A percentile compares a stretch with the other conserved stretches of the same genome.
Conservation (phyloP, 768 basidiomycete genomes). For the Russula virescens region DNA sequence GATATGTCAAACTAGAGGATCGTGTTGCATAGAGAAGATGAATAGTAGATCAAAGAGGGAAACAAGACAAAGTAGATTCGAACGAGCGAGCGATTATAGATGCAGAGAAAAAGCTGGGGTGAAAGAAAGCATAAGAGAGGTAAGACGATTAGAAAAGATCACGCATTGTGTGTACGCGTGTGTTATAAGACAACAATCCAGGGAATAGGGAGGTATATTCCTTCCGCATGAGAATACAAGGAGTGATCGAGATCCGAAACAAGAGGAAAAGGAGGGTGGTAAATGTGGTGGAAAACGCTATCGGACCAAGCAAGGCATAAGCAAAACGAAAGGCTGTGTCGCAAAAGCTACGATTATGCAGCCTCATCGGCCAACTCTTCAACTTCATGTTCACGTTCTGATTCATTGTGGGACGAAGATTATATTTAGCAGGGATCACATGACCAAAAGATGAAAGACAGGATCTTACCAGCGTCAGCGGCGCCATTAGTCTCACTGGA, state of each 20-base stretch:
- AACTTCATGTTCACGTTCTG: not conserved
- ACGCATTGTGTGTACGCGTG: not conserved
- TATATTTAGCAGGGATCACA: not conserved
- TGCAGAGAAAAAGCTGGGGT: not conserved
- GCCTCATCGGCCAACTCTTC: not conserved
- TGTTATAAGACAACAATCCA: not conserved
- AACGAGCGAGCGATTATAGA: not conserved
- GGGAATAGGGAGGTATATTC: not conserved
- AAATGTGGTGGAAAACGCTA: not conserved
- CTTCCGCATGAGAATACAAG: conserved; percentile 11
- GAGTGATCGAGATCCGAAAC: not conserved
- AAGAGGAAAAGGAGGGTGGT: not conserved
- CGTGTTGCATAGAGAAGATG: not conserved
- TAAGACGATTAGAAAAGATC: not conserved
- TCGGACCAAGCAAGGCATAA: not conserved
- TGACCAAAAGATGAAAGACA: not conserved
- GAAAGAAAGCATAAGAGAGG: not conserved
- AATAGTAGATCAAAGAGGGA: not conserved
- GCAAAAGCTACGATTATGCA: not conserved
- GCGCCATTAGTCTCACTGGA: not conserved
- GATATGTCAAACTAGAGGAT: not conserved
- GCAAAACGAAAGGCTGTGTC: not conserved
- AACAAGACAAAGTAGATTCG: not conserved
- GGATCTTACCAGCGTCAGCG: not conserved
- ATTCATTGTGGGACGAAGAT: not conserved